Conservation (phyloP, 179 eudicot species). For the Silene vulgaris region DNA sequence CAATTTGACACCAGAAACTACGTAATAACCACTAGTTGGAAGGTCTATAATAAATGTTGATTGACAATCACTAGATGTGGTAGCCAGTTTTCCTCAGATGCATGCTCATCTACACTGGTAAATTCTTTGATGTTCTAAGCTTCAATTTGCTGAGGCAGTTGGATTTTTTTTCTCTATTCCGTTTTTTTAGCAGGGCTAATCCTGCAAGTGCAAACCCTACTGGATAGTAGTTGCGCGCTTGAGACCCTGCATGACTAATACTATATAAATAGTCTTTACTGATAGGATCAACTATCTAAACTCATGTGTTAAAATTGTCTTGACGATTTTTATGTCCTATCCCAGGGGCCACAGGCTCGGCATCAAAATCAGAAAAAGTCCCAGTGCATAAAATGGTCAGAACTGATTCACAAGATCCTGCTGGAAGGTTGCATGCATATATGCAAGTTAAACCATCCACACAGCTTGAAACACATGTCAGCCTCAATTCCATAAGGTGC, state of each 20-base stretch:
- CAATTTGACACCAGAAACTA: background rate
- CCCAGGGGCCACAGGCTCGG: slow-evolving; percentile 26
- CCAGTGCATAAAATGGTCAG: slow-evolving; percentile 78
- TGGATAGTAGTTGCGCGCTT: background rate
- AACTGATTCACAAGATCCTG: slow-evolving; percentile 83
- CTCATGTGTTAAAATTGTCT: background rate
- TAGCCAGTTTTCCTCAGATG: background rate
- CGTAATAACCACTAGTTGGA: background rate
- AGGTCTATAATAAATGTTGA: background rate
- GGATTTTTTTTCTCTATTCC: background rate
- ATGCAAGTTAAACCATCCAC: slow-evolving; percentile 65
- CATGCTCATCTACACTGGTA: background rate
- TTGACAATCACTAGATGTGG: background rate
- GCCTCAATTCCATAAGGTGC: slow-evolving; percentile 70
- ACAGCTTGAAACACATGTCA: slow-evolving; percentile 41
- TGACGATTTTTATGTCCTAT: slow-evolving; percentile 7
- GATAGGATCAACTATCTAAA: slow-evolving; percentile 8
- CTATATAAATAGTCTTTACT: background rate
- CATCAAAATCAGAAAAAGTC: slow-evolving; percentile 51
- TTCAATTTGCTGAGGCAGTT: background rate
- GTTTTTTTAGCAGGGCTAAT: background rate
- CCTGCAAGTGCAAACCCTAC: background rate
- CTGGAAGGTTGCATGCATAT: slow-evolving; percentile 98
- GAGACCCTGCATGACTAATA: background rate
- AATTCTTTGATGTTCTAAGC: background rate